Percentiles rank a stretch among this genome's conserved stretches.
These are phyloP conservation scores for Spiromyces aspiralis DNA, from an alignment of 371 early-diverging fungal species.

Conservation along the genomic window DNA sequence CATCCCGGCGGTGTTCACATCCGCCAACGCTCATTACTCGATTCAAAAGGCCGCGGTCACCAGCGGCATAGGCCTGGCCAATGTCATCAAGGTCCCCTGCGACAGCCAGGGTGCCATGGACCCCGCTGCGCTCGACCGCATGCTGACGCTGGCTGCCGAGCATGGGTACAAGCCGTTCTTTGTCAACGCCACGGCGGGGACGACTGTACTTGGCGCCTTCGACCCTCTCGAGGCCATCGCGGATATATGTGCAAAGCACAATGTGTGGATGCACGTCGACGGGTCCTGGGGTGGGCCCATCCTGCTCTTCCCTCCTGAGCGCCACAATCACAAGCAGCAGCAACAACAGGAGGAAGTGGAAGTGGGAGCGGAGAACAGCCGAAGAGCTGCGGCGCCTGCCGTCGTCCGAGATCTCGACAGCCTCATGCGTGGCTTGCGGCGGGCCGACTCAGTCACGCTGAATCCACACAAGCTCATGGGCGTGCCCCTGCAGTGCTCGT, in stretches of 20 bases:
- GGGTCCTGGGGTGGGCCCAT: constrained; percentile 75
- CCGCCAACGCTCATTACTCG: constrained; percentile 59
- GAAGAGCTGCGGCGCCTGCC: background rate
- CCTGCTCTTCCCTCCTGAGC: constrained; percentile 31
- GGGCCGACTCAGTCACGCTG: constrained; percentile 54
- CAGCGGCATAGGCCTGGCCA: constrained; percentile 55
- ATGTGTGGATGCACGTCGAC: constrained; percentile 73
- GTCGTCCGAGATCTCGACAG: background rate
- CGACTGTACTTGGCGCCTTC: constrained; percentile 74
- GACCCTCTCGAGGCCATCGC: constrained; percentile 52
- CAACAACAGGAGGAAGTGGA: no score
- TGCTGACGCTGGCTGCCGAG: constrained; percentile 29
- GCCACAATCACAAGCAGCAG: constrained; percentile 8
- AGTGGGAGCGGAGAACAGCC: no score
- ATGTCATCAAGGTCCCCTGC: constrained; percentile 48
- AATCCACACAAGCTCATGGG: constrained; percentile 82
- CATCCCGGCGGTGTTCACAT: constrained; percentile 50
- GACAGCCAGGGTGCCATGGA: constrained; percentile 49
- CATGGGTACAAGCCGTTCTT: constrained; percentile 49
- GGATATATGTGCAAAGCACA: constrained; percentile 37
- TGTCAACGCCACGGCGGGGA: constrained; percentile 73
- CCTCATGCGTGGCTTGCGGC: constrained; percentile 34
- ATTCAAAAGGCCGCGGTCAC: constrained; percentile 58
- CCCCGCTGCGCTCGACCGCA: constrained; percentile 33
- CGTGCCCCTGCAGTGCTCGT: constrained; percentile 68